Percentiles rank a stretch among this genome's conserved stretches.
phyloP scores from a whole-genome alignment of 1,139 yeast genomes.

The Scheffersomyces illinoinensis region DNA sequence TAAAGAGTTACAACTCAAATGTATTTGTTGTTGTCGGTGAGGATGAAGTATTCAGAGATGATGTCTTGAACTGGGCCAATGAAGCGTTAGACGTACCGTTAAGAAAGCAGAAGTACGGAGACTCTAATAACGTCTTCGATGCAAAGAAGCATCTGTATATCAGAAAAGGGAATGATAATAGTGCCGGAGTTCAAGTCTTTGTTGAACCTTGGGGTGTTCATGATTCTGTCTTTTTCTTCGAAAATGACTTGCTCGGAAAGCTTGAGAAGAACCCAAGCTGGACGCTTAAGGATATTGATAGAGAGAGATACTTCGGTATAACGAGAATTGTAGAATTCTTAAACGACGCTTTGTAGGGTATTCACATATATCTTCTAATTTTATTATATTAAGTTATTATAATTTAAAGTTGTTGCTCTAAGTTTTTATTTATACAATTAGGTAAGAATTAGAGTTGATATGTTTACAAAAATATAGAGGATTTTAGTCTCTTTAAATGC shows the following conservation, averaged over 20 bases:
- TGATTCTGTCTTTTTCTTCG: slow-evolving; percentile 38
- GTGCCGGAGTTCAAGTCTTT: slow-evolving; percentile 21
- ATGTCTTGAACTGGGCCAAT: slow-evolving; percentile 37
- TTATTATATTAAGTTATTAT: not conserved
- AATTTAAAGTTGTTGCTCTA: not conserved
- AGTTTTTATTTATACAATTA: not conserved
- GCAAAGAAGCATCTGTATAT: slow-evolving; percentile 19
- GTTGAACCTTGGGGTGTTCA: slow-evolving; percentile 50
- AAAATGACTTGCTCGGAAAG: slow-evolving; percentile 16
- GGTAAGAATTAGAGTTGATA: not conserved
- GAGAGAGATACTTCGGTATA: slow-evolving; percentile 28
- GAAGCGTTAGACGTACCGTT: slow-evolving; percentile 33
- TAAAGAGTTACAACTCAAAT: slow-evolving; percentile 22
- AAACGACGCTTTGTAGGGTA: slow-evolving; percentile 20
- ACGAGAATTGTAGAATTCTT: slow-evolving; percentile 27
- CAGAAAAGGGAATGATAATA: slow-evolving; percentile 11
- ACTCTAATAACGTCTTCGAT: slow-evolving; percentile 23
- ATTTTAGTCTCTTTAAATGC: not conserved
- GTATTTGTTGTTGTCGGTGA: slow-evolving; percentile 41
- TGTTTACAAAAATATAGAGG: not conserved
- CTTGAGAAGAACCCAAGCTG: slow-evolving; percentile 5
- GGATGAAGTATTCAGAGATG: slow-evolving; percentile 47
- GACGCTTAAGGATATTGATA: slow-evolving; percentile 7
- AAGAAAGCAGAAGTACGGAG: slow-evolving; percentile 21
- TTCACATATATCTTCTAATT: not conserved